Conservation (phyloP, 257 asterid species). For the Henckelia pumila region DNA sequence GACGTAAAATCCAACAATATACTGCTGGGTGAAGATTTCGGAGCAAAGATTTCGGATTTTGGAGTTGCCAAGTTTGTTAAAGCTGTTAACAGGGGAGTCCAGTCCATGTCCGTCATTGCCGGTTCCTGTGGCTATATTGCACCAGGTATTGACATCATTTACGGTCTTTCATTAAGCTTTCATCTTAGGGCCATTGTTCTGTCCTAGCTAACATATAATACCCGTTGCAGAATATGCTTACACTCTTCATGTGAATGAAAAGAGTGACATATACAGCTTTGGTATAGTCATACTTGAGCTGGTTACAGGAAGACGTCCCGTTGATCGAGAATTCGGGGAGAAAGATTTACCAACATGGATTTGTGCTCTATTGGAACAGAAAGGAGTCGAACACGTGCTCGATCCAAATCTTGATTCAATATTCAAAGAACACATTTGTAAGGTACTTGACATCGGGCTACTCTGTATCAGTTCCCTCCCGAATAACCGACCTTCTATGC, state of each 20-base stretch:
- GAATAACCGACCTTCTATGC: constrained; percentile 74
- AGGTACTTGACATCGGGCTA: constrained; percentile 54
- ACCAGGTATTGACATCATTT: constrained; percentile 50
- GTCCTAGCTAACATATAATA: constrained; percentile 1
- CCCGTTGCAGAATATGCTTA: constrained; percentile 64
- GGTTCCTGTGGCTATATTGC: constrained; percentile 94
- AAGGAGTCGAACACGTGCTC: constrained; percentile 44
- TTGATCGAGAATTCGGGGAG: constrained; percentile 44
- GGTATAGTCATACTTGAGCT: constrained; percentile 73
- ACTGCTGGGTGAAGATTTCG: constrained; percentile 51
- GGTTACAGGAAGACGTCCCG: constrained; percentile 55
- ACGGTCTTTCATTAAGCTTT: neutral
- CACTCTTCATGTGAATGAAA: constrained; percentile 70
- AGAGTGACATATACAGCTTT: constrained; percentile 78
- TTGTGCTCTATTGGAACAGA: constrained; percentile 32
- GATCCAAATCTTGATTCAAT: constrained; percentile 47
- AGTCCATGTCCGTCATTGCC: constrained; percentile 72
- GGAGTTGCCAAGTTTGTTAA: constrained; percentile 71
- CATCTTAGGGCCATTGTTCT: neutral
- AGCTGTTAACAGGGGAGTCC: constrained; percentile 32
- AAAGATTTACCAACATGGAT: constrained; percentile 63
- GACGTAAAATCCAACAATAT: constrained; percentile 82
- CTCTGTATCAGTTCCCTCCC: constrained; percentile 57
- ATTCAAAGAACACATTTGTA: constrained; percentile 37
- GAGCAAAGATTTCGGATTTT: constrained; percentile 79